Percentiles rank a stretch among this genome's conserved stretches.
These are phyloP conservation scores for Fusarium ambrosium DNA, from an alignment of 2,329 filamentous ascomycete species.

Conservation along the genomic window DNA sequence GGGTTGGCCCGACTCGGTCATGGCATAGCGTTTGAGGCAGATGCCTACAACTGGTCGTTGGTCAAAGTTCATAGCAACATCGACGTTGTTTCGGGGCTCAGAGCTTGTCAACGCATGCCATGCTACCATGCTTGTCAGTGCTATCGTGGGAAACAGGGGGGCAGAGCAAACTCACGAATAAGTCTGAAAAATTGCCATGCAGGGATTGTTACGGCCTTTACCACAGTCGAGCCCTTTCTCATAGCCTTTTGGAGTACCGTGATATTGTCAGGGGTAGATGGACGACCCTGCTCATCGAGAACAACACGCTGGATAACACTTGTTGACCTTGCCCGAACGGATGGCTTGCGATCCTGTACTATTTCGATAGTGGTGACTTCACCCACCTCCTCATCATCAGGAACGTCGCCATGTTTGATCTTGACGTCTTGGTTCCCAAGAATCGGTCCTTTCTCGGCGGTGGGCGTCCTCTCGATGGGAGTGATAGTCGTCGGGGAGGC, in stretches of 20 bases:
- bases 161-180: slow-evolving; percentile 75
- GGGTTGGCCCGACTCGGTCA: slow-evolving; percentile 77
- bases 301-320: slow-evolving; percentile 74
- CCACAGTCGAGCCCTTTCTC: slow-evolving; percentile 63
- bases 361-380: slow-evolving; percentile 35
- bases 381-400: slow-evolving; percentile 32
- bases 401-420: slow-evolving; percentile 16
- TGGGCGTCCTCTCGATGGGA: slow-evolving; percentile 40
- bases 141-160: neutral
- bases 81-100: slow-evolving; percentile 74
- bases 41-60: slow-evolving; percentile 90
- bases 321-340: slow-evolving; percentile 63
- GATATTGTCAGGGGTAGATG: slow-evolving; percentile 57
- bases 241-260: slow-evolving; percentile 59
- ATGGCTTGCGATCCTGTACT: slow-evolving; percentile 49
- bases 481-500: slow-evolving; percentile 50
- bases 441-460: slow-evolving; percentile 26
- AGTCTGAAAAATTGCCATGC: slow-evolving; percentile 98
- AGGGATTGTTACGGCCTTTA: slow-evolving; percentile 92
- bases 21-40: slow-evolving; percentile 88
- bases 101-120: slow-evolving; percentile 80
- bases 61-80: slow-evolving; percentile 91
- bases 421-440: slow-evolving; percentile 9
- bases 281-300: slow-evolving; percentile 64
- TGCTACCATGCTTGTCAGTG: slow-evolving; percentile 66